Conservation (phyloP, 2,329 filamentous ascomycete genomes). For the Herpotrichia juniperi region DNA sequence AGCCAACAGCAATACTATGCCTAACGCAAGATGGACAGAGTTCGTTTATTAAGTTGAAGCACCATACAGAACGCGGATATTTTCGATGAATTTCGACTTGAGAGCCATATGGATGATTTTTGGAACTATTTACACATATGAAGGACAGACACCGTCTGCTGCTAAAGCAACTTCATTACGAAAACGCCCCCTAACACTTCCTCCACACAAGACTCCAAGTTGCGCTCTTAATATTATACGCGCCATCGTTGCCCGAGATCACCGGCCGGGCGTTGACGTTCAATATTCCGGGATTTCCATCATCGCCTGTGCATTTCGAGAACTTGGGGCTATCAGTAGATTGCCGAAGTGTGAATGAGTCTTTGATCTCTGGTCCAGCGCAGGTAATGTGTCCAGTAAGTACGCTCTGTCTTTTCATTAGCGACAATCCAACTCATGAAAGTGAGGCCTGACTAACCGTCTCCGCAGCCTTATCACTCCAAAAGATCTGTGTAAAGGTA, state of each 20-base stretch:
- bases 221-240: slow-evolving; percentile 35
- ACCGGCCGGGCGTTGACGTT: slow-evolving; percentile 40
- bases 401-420: slow-evolving; percentile 8
- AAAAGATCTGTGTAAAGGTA: slow-evolving; percentile 32
- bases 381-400: slow-evolving; percentile 27
- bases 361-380: slow-evolving; percentile 31
- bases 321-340: slow-evolving; percentile 31
- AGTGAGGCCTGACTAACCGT: slow-evolving; percentile 25
- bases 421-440: neutral
- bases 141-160: neutral
- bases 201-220: slow-evolving; percentile 36
- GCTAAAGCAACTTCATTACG: neutral
- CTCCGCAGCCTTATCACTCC: slow-evolving; percentile 35
- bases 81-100: no score
- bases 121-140: neutral
- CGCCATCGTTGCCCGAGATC: slow-evolving; percentile 30
- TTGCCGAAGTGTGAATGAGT: slow-evolving; percentile 29
- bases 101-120: neutral
- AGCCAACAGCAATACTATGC: no score
- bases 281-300: slow-evolving; percentile 35
- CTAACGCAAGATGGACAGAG: no score
- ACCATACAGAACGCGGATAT: no score
- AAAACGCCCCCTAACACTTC: slow-evolving; percentile 23
- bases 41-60: no score
- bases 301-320: slow-evolving; percentile 34